Conservation (phyloP, 164 flowering plant genomes). For the Paratinospora sagittata region DNA sequence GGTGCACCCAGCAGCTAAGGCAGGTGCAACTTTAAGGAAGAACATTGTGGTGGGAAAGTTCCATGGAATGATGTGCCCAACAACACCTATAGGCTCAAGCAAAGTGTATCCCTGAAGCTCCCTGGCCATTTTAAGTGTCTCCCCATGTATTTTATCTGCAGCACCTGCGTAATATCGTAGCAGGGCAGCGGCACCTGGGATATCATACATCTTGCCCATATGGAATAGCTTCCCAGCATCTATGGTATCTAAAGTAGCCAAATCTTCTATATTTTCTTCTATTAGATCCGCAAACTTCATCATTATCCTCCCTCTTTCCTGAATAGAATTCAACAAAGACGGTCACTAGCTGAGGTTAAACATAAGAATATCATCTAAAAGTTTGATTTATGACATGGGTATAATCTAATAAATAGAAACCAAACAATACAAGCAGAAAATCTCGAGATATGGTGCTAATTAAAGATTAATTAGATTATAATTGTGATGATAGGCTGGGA, state of each 20-base stretch:
- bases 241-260: constrained; percentile 54
- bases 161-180: constrained; percentile 83
- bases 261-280: constrained; percentile 51
- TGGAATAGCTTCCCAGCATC: constrained; percentile 61
- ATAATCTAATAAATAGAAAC: neutral
- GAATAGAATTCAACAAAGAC: neutral
- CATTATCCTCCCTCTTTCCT: constrained; percentile 66
- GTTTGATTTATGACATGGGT: neutral
- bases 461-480: neutral
- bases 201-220: constrained; percentile 30
- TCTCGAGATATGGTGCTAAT: neutral
- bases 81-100: constrained; percentile 78
- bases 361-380: neutral
- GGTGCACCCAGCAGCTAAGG: constrained; percentile 88
- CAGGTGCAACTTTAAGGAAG: constrained; percentile 50
- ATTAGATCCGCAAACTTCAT: constrained; percentile 65
- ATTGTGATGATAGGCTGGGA: neutral
- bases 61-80: constrained; percentile 81
- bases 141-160: constrained; percentile 80
- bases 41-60: constrained; percentile 55
- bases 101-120: constrained; percentile 55
- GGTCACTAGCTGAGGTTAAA: neutral
- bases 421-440: neutral
- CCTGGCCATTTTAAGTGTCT: constrained; percentile 53
- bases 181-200: constrained; percentile 30